phyloP scores from a whole-genome alignment of 805 yeast species.

The Yarrowia osloensis region DNA sequence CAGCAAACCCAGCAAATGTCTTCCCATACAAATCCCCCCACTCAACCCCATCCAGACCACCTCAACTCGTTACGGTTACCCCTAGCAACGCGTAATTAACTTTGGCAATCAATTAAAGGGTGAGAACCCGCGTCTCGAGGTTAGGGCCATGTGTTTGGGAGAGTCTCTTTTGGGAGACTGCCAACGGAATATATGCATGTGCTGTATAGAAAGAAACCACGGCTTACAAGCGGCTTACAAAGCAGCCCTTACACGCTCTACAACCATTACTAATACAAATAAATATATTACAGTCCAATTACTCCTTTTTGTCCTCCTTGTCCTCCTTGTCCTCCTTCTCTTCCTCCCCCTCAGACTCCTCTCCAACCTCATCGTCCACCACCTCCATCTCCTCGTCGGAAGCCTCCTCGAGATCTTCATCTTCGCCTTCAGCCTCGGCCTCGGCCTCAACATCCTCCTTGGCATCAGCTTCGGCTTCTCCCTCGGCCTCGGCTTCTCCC shows the following conservation, averaged over 20 bases:
- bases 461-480: constrained; percentile 44
- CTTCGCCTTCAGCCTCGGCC: constrained; percentile 49
- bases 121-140: constrained; percentile 4
- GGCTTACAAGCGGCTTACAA: background rate
- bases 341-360: constrained; percentile 41
- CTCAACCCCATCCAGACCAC: too few species aligned
- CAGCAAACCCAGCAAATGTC: too few species aligned
- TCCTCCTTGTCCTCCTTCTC: background rate
- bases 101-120: background rate
- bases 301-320: background rate
- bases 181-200: background rate
- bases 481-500: constrained; percentile 48
- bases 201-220: too few species aligned
- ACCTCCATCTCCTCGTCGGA: constrained; percentile 49
- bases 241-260: too few species aligned
- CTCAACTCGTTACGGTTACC: background rate
- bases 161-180: background rate
- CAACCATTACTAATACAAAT: too few species aligned
- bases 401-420: constrained; percentile 51
- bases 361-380: constrained; percentile 48
- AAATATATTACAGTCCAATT: constrained; percentile 10
- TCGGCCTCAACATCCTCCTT: constrained; percentile 33
- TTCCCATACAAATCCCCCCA: too few species aligned
- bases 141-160: background rate
- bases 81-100: constrained; percentile 14